Conservation (phyloP, 2,329 filamentous ascomycete genomes). For the Verticillium tricorpus region DNA sequence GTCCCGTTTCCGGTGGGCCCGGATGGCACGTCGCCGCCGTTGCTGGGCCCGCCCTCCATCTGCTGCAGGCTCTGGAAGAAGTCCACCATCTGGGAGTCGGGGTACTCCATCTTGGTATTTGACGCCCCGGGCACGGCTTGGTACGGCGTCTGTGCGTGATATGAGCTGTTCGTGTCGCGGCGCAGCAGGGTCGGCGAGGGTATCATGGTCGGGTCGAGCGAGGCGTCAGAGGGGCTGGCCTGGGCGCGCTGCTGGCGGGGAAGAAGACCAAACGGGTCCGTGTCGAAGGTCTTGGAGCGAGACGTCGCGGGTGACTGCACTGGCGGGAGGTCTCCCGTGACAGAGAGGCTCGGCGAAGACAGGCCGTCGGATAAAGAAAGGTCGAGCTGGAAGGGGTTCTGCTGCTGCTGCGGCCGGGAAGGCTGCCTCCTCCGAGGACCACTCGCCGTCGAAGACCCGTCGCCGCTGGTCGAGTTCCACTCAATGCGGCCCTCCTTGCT, state of each 20-base stretch:
- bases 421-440: constrained; percentile 14
- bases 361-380: constrained; percentile 32
- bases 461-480: constrained; percentile 22
- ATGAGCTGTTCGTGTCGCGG: constrained; percentile 21
- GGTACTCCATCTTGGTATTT: constrained; percentile 29
- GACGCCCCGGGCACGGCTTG: constrained; percentile 14
- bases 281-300: constrained; percentile 31
- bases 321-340: constrained; percentile 29
- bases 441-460: constrained; percentile 17
- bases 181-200: constrained; percentile 37
- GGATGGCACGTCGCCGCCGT: neutral
- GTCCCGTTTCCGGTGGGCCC: constrained; percentile 21
- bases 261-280: constrained; percentile 20
- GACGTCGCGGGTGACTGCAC: constrained; percentile 34
- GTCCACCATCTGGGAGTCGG: constrained; percentile 49
- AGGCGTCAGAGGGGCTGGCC: constrained; percentile 22
- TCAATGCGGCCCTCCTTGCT: constrained; percentile 15
- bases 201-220: constrained; percentile 38
- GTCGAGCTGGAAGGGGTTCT: constrained; percentile 24
- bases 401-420: constrained; percentile 15
- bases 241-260: constrained; percentile 18
- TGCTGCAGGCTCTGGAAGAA: constrained; percentile 43
- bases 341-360: constrained; percentile 35
- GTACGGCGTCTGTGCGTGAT: constrained; percentile 1
- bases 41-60: neutral